A percentile compares a stretch with the other conserved stretches of the same genome.
phyloP scores from a whole-genome alignment of 148 eudicot species.

The Persicaria tinctoria region DNA sequence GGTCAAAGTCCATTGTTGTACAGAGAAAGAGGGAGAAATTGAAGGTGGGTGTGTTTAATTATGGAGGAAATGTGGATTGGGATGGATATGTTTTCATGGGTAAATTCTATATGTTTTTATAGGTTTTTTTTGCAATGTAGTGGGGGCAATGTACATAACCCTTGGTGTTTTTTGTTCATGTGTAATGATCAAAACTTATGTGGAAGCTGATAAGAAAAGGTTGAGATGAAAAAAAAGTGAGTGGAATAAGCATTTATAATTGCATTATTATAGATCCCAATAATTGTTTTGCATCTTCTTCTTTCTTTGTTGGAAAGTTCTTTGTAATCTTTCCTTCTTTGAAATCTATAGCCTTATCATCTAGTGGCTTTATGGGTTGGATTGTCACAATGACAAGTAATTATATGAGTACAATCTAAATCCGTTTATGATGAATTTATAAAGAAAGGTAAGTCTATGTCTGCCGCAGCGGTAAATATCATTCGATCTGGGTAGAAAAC shows the following conservation, averaged over 20 bases:
- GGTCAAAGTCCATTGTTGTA: background rate
- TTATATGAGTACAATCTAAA: too few relatives aligned
- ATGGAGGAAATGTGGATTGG: background rate
- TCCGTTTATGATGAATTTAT: too few relatives aligned
- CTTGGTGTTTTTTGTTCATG: background rate
- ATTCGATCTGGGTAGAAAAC: too few relatives aligned
- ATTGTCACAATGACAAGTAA: too few relatives aligned
- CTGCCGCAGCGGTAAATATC: too few relatives aligned
- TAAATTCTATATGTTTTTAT: background rate
- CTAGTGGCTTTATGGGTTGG: too few relatives aligned
- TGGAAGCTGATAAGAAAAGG: background rate
- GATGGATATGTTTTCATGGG: background rate
- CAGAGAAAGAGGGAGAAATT: background rate
- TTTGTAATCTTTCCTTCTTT: conserved; percentile 4
- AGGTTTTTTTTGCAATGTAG: background rate
- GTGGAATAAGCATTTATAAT: background rate
- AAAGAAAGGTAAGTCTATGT: too few relatives aligned
- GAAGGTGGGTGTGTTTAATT: background rate
- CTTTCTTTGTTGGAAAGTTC: conserved; percentile 6
- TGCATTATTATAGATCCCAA: conserved; percentile 8
- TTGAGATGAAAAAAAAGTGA: background rate
- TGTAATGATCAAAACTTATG: background rate
- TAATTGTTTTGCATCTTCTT: background rate
- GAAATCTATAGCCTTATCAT: too few relatives aligned
- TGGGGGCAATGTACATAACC: conserved; percentile 8